Conservation (phyloP, 2,329 filamentous ascomycete genomes). For the Cercospora berteroae region DNA sequence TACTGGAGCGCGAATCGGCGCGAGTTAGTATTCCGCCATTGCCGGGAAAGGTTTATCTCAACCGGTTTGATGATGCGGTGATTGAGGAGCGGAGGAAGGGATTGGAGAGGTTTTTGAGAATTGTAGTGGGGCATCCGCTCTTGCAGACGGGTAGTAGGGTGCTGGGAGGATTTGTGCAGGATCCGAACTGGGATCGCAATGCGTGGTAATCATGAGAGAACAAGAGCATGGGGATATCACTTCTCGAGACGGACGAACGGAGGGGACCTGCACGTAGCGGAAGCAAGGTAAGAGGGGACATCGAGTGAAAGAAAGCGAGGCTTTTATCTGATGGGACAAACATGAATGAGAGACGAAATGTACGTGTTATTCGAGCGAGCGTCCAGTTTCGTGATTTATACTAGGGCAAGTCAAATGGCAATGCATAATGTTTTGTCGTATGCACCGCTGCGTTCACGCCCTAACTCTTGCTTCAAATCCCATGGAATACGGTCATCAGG, state of each 20-base stretch:
- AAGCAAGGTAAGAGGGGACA: not conserved
- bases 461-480: not conserved
- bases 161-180: constrained; percentile 92
- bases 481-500: not conserved
- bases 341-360: not conserved
- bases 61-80: constrained; percentile 96
- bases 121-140: constrained; percentile 93
- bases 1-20: constrained; percentile 90
- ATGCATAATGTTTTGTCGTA: not conserved
- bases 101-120: constrained; percentile 92
- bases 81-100: constrained; percentile 92
- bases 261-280: not conserved
- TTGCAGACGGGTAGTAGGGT: constrained; percentile 98
- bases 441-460: not conserved
- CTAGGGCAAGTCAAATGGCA: not conserved
- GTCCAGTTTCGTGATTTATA: not conserved
- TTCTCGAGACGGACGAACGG: not conserved
- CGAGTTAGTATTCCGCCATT: constrained; percentile 93
- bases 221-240: not conserved
- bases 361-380: not conserved
- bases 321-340: not conserved
- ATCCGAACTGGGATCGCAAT: constrained; percentile 88
- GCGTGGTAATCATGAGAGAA: constrained; percentile 61
- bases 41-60: constrained; percentile 96
- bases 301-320: not conserved